These are phyloP conservation scores for Ascochyta viciae-villosae DNA, from an alignment of 2,329 filamentous ascomycete species.

Conservation along the genomic window DNA sequence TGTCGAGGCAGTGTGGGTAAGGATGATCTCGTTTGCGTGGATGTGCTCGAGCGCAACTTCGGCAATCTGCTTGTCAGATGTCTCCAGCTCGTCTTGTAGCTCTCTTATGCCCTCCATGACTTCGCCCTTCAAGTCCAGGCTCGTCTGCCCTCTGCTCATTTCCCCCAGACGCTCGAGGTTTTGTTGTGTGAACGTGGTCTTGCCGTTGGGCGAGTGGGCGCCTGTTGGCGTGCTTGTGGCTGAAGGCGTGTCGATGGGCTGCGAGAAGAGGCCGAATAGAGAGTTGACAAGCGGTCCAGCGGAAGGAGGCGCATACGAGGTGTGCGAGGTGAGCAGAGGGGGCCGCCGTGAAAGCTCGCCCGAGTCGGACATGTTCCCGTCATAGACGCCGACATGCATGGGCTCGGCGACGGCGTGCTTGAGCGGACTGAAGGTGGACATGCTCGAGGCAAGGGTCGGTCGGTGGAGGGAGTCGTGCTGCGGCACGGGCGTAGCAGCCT, in stretches of 20 bases:
- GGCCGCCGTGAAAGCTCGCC: slow-evolving; percentile 58
- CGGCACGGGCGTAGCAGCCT: slow-evolving; percentile 50
- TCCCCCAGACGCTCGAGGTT: slow-evolving; percentile 49
- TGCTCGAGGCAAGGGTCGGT: slow-evolving; percentile 50
- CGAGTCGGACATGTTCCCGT: slow-evolving; percentile 46
- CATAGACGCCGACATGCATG: slow-evolving; percentile 37
- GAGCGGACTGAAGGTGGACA: slow-evolving; percentile 57
- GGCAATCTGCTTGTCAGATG: slow-evolving; percentile 92
- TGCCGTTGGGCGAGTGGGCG: slow-evolving; percentile 58
- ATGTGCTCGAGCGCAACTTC: slow-evolving; percentile 89
- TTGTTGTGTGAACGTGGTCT: slow-evolving; percentile 41
- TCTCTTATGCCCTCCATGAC: slow-evolving; percentile 94
- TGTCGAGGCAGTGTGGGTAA: slow-evolving; percentile 84
- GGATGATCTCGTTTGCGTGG: slow-evolving; percentile 88
- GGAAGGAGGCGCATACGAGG: slow-evolving; percentile 66
- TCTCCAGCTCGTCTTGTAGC: slow-evolving; percentile 92
- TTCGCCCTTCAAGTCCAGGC: slow-evolving; percentile 81
- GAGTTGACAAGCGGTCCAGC: slow-evolving; percentile 67
- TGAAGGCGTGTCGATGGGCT: slow-evolving; percentile 61
- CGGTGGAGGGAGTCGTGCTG: slow-evolving; percentile 45
- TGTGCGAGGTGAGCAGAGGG: slow-evolving; percentile 67
- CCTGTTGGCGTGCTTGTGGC: slow-evolving; percentile 60
- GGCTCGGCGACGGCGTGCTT: slow-evolving; percentile 51
- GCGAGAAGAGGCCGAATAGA: slow-evolving; percentile 87
- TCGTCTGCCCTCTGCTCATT: slow-evolving; percentile 50